Evolutionary conservation across 371 early-diverging fungal genomes (phyloP), one percentile per base, ranked within the genome.

Genomic region (Fennellomyces sp.): DNA sequence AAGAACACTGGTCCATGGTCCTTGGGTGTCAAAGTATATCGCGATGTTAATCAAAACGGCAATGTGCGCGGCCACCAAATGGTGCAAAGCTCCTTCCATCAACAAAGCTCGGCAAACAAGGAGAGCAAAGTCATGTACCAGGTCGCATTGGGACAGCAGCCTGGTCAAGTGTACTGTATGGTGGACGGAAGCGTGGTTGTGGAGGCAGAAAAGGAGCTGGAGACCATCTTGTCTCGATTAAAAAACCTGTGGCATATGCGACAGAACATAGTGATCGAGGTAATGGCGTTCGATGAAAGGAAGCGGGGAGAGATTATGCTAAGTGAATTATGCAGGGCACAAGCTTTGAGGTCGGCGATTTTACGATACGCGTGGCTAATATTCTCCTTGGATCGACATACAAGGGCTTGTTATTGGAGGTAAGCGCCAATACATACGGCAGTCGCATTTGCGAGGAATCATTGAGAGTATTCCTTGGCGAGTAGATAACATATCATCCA

Each of bases 281-380:
- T 74, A 71, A 50, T 17, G n/a, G n/a, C n/a, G n/a, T n/a, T n/a
- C n/a, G 4, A 39, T 10, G 5, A 39, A 11, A 39, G 15, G 5
- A 39, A 10, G n/a, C 5, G 39, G 5, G 4, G 39, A 4, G 23
- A 21, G 13, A 19, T 23, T 51, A 51, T 36, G 17, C 56, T 27
- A 25, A n/a, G n/a, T n/a, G n/a, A n/a, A 10, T 10, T 31, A 17
- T n/a, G 6, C 49, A 80, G 78, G 81, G 81, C 1, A 72, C 74
- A 7, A 81, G 76, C 36, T 81, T 72, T 64, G 81, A 81, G 30
- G 73, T 81, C 60, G 81, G 76, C 17, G 81, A 81, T 63, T 81
- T 81, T 48, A 81, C 78, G 13, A 55, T 81, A 42, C 67, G 81
- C 26, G 78, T 81, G 11, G 81, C 81, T 13, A 81, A 81, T 47